Base-by-base conservation (phyloP, 2,329 filamentous ascomycete genomes). In the Tolypocladium tropicale region DNA sequence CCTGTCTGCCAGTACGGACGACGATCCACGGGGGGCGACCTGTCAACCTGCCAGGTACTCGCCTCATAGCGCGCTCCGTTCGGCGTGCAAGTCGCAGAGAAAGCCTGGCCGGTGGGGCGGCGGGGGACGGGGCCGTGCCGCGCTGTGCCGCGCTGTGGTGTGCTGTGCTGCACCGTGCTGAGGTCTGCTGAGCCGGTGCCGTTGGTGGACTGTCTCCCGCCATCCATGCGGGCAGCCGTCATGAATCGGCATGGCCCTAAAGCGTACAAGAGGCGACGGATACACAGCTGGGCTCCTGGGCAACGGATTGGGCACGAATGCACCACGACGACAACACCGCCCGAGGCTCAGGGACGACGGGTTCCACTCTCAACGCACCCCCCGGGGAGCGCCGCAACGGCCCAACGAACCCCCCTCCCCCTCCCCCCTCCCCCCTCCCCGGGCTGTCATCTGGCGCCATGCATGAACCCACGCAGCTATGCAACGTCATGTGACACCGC, bases 401-500 rank as follows among this genome's bases (percentile, higher is more conserved):
- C 23, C 51, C 52, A n/a, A n/a, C n/a, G n/a, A n/a, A n/a, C n/a
- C n/a, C n/a, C n/a, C n/a, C n/a, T 9, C 37, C 37, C 37, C 16
- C 37, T n/a, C 37, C 37, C 37, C 14, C 36, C 36, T 16, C 10
- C 3, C 6, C 12, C 37, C 5, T 49, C 30, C 41, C 50, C 53
- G n/a, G 28, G 52, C 28, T 46, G 49, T 33, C 36, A 28, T 52
- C 23, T 21, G 52, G 32, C 58, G 53, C 58, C 56, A 56, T 60
- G 56, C 53, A 60, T 53, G 37, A 23, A 21, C 34, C 37, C 58
- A 48, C 52, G 59, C 59, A 60, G 53, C 46, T 43, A 16, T 12
- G 28, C 21, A 14, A 25, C 48, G 46, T 61, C 59, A 61, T 60
- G 59, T 60, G 59, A 61, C 46, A 50, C 46, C 46, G 46, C 46